A percentile compares a stretch with the other conserved stretches of the same genome.
Evolutionary conservation across 1,139 yeast genomes (phyloP).

Genomic region (Yamadazyma friedrichii): DNA sequence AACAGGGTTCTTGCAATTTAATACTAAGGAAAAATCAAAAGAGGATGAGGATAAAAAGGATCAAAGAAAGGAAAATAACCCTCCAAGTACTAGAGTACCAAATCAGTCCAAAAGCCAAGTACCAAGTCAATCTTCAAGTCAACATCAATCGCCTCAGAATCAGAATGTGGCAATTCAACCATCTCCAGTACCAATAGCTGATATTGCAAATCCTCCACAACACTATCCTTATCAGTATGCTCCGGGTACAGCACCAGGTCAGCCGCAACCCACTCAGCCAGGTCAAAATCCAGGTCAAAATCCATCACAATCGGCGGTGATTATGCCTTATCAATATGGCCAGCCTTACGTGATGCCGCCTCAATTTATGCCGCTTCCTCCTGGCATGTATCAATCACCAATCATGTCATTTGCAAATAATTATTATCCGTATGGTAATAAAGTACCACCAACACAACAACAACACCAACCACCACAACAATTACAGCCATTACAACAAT

Average conservation of each 20-base stretch:
- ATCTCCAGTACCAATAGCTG: no score
- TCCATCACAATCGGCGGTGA: neutral
- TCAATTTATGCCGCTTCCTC: neutral
- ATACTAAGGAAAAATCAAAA: constrained; percentile 14
- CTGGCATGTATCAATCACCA: constrained; percentile 5
- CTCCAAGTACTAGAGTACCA: neutral
- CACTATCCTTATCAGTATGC: neutral
- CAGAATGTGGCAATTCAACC: neutral
- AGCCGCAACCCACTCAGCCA: neutral
- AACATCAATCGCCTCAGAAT: constrained; percentile 1
- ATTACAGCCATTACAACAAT: neutral
- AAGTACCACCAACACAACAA: neutral
- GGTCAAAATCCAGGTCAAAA: neutral
- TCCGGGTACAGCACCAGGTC: neutral
- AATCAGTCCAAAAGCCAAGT: neutral
- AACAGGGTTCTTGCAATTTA: constrained; percentile 34
- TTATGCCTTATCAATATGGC: neutral
- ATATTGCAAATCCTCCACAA: neutral
- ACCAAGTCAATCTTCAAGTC: constrained; percentile 1
- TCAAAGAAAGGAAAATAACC: neutral
- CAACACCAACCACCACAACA: neutral
- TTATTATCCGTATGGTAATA: constrained; percentile 2
- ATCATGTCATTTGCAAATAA: constrained; percentile 8
- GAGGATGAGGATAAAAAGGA: constrained; percentile 3
- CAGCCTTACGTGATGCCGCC: neutral